These are phyloP conservation scores for Diaporthe sp. DNA, from an alignment of 2,329 filamentous ascomycete species.

Conservation along the genomic window DNA sequence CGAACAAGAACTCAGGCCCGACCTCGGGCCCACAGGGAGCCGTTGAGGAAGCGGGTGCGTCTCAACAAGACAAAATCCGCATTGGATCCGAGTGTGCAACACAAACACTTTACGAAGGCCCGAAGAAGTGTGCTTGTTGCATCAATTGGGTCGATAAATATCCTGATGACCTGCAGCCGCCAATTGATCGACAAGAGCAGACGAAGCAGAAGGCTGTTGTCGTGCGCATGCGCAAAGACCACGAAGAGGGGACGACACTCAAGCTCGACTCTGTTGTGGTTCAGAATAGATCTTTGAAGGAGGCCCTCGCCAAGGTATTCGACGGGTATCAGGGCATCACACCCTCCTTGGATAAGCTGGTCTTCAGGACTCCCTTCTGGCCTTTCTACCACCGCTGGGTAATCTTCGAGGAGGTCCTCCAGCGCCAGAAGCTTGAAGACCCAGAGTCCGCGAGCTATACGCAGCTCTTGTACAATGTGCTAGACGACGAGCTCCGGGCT, in stretches of 20 bases:
- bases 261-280: background rate
- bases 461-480: background rate
- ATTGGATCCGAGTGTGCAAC: background rate
- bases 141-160: conserved; percentile 3
- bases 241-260: conserved; percentile 11
- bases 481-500: background rate
- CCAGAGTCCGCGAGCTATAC: background rate
- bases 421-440: background rate
- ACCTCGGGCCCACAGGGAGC: no score
- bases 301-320: background rate
- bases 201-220: conserved; percentile 34
- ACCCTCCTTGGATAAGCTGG: background rate
- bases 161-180: background rate
- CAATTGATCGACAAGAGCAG: conserved; percentile 25
- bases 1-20: no score
- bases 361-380: background rate
- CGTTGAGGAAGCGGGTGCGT: no score
- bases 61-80: no score
- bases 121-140: background rate
- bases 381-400: background rate
- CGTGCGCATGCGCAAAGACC: conserved; percentile 34
- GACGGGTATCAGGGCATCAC: conserved; percentile 8
- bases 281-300: background rate
- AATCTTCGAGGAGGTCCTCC: background rate
- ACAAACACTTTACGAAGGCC: background rate